Evolutionary conservation across 2,329 filamentous ascomycete species (phyloP), one percentile per base, ranked within the genome.

Genomic region (Sclerotinia glacialis): DNA sequence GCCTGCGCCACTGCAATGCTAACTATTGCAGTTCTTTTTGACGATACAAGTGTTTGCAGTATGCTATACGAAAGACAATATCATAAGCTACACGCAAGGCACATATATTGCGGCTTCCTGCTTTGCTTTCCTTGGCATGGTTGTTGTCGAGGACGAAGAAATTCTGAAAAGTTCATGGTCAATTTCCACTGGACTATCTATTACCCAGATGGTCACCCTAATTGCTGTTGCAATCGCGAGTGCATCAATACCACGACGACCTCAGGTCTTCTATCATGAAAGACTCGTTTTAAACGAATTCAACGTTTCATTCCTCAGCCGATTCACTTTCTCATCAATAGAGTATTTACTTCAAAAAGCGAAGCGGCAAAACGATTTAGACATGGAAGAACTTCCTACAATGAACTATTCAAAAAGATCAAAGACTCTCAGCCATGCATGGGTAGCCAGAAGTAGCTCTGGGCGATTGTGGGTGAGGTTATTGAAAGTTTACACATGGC

Each of bases 321-420:
- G 85, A 63, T 85, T 85, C 73, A 89, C 85, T 6, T 92, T 87
- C 78, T 79, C 79, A 62, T 93, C 89, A 89, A 80, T 83, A 2
- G 76, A 74, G 2, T 75, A 78, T 1, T 72, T 91, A 0, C 80
- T 93, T n/a, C 73, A 76, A 1, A 76, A 81, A 34, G 85, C 87
- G 3, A 77, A 78, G 4, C 80, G 81, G 71, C 86, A 88, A 72
- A 84, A 83, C 50, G 81, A 82, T 50, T 79, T 92, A 2, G 83
- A 88, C 44, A 76, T 87, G 52, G 78, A 78, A 5, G 87, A 91
- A 72, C 78, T 92, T 14, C 85, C 88, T 0, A 80, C 83, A 44
- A 81, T 88, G 0, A 81, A 86, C 69, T 82, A 85, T 66, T 77
- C 78, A 46, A 83, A 81, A 23, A 80, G 84, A 59, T 78, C 83